phyloP scores from a whole-genome alignment of 2,329 filamentous ascomycete species.

The Curvularia hawaiiensis region DNA sequence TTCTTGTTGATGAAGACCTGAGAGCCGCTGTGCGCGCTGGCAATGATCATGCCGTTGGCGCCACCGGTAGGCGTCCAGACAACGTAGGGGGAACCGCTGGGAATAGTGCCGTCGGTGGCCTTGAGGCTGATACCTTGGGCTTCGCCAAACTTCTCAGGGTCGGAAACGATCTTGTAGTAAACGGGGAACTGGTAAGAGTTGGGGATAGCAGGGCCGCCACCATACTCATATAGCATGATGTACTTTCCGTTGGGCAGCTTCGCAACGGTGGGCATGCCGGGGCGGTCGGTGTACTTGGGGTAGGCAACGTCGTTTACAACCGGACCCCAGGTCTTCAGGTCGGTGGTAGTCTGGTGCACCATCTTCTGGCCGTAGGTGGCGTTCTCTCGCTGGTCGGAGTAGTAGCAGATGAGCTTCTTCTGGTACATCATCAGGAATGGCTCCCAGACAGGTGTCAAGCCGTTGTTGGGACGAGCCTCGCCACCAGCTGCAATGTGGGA shows the following conservation, averaged over 20 bases:
- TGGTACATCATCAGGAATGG: conserved; percentile 68
- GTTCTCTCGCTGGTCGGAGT: conserved; percentile 72
- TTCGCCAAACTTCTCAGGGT: conserved; percentile 55
- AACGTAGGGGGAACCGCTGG: conserved; percentile 57
- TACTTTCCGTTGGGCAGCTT: conserved; percentile 64
- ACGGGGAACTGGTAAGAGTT: conserved; percentile 54
- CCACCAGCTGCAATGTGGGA: conserved; percentile 69
- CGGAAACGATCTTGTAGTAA: conserved; percentile 57
- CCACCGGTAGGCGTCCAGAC: conserved; percentile 58
- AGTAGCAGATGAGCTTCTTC: conserved; percentile 67
- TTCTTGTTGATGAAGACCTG: conserved; percentile 56
- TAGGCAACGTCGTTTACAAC: conserved; percentile 68
- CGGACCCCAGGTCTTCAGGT: conserved; percentile 64
- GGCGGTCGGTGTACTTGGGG: conserved; percentile 65
- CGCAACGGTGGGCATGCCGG: conserved; percentile 70
- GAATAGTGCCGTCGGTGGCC: conserved; percentile 52
- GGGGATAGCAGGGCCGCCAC: conserved; percentile 50
- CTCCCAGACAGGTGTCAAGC: conserved; percentile 73
- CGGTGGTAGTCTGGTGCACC: conserved; percentile 65
- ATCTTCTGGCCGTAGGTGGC: conserved; percentile 69
- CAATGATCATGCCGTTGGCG: conserved; percentile 58
- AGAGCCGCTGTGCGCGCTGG: conserved; percentile 47
- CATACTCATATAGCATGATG: conserved; percentile 70
- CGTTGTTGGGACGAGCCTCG: conserved; percentile 66
- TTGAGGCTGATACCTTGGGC: conserved; percentile 50